phyloP scores from a whole-genome alignment of 345 rosid species.

The Eucalyptus camaldulensis region DNA sequence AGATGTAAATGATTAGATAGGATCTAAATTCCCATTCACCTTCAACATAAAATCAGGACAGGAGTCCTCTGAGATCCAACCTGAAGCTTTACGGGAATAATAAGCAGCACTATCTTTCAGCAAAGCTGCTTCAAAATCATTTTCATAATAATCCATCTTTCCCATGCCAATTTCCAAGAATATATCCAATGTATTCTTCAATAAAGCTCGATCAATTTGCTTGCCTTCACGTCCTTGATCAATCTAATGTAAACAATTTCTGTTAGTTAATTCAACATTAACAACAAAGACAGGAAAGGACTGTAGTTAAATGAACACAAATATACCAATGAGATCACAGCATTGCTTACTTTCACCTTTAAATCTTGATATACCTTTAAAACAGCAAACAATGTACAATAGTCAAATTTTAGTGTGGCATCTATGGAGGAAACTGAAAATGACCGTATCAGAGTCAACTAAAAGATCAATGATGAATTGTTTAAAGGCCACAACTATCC shows the following conservation, averaged over 20 bases:
- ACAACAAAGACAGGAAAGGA: background rate
- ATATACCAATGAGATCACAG: constrained; percentile 40
- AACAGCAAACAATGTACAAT: background rate
- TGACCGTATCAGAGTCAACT: background rate
- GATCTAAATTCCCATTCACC: constrained; percentile 6
- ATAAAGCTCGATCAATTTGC: constrained; percentile 62
- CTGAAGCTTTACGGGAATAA: constrained; percentile 83
- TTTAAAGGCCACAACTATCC: background rate
- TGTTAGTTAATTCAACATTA: background rate
- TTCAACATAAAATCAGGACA: constrained; percentile 79
- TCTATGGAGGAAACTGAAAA: background rate
- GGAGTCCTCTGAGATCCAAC: constrained; percentile 73
- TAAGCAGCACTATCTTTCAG: constrained; percentile 56
- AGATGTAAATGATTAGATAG: background rate
- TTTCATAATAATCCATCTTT: constrained; percentile 37
- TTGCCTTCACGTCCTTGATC: constrained; percentile 86
- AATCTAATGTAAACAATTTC: constrained; percentile 23
- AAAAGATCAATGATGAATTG: background rate
- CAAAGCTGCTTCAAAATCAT: constrained; percentile 66
- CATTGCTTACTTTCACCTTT: constrained; percentile 27
- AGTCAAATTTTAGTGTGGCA: background rate
- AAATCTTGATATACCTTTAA: constrained; percentile 33
- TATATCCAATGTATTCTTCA: constrained; percentile 69
- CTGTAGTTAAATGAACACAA: background rate
- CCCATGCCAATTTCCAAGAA: constrained; percentile 87